Evolutionary conservation across 2,329 filamentous ascomycete species (phyloP).

Genomic region (Fonsecaea pedrosoi): DNA sequence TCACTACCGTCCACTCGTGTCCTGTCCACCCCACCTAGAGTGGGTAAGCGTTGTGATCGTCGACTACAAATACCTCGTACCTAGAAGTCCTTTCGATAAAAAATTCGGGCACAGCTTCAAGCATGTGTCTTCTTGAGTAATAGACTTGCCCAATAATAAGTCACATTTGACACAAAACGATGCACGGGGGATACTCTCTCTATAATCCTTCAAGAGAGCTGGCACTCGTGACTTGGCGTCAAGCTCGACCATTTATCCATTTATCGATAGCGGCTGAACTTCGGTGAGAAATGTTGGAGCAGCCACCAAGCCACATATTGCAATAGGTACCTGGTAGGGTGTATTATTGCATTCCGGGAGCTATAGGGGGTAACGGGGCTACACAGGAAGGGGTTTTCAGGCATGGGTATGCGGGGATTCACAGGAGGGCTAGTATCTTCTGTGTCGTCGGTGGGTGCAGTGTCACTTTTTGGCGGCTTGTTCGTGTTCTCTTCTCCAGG

Average conservation of each 20-base stretch:
- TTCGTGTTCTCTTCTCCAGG: background rate
- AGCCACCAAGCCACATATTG: too few species aligned
- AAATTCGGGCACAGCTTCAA: too few species aligned
- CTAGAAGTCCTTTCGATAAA: too few species aligned
- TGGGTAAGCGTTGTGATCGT: background rate
- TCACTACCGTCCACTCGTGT: background rate
- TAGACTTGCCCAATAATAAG: background rate
- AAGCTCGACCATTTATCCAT: background rate
- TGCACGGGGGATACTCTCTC: background rate
- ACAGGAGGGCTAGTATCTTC: background rate
- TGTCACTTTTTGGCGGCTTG: background rate
- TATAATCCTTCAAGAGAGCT: background rate
- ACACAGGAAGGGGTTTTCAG: background rate
- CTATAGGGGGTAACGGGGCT: background rate
- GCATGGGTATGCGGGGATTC: background rate
- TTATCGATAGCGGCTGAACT: constrained; percentile 20
- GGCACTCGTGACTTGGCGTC: background rate
- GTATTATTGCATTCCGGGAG: too few species aligned
- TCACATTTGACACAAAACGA: background rate
- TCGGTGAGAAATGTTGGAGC: background rate
- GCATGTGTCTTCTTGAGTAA: background rate
- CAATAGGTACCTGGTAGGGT: too few species aligned
- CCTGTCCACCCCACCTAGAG: background rate
- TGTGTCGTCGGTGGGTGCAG: background rate
- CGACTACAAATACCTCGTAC: background rate